phyloP scores from a whole-genome alignment of 306 rosid genomes.

The Psophocarpus tetragonolobus region DNA sequence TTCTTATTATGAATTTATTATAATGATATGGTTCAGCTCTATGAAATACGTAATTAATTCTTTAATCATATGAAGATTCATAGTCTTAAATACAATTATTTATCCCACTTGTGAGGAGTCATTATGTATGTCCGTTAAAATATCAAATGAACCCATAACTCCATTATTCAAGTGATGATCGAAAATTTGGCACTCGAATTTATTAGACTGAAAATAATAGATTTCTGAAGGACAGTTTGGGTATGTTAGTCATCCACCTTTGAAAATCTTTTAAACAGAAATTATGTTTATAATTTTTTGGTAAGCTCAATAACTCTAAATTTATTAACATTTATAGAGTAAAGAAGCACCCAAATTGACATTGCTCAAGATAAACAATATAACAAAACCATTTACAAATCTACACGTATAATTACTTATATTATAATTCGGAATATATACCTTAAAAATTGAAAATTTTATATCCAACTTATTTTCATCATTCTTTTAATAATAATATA shows the following conservation, averaged over 20 bases:
- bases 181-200: slow-evolving; percentile 11
- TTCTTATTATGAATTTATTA: too few species aligned
- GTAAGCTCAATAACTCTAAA: too few species aligned
- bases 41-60: background rate
- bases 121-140: background rate
- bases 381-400: too few species aligned
- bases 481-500: background rate
- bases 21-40: background rate
- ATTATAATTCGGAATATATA: background rate
- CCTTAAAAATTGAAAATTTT: background rate
- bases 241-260: slow-evolving; percentile 30
- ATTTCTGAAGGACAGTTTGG: slow-evolving; percentile 34
- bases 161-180: background rate
- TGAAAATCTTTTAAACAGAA: background rate
- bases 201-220: slow-evolving; percentile 40
- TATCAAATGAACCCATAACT: slow-evolving; percentile 1
- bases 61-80: background rate
- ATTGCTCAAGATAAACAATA: too few species aligned
- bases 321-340: too few species aligned
- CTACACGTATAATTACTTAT: too few species aligned
- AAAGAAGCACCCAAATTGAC: too few species aligned
- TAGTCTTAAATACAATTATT: background rate
- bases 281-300: too few species aligned
- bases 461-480: too few species aligned
- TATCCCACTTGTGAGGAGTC: background rate